Evolutionary conservation across 2,329 filamentous ascomycete genomes (phyloP).

Genomic region (Hypoxylon sp.): DNA sequence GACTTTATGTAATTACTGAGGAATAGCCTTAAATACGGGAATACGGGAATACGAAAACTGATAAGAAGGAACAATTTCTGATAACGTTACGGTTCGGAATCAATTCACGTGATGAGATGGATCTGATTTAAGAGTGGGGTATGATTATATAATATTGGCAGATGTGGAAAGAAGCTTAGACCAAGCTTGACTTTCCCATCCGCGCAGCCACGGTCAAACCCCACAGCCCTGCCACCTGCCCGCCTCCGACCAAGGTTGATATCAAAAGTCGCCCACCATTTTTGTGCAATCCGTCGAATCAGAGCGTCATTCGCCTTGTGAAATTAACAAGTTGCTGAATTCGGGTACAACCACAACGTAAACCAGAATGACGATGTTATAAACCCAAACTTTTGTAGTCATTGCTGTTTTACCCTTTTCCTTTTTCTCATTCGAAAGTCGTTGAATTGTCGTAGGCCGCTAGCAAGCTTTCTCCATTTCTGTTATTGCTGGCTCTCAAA

Average conservation of each 20-base stretch:
- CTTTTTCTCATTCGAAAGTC: not conserved
- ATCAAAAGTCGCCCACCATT: slow-evolving; percentile 35
- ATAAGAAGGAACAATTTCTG: no score
- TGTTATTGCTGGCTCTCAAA: slow-evolving; percentile 32
- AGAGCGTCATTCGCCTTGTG: slow-evolving; percentile 45
- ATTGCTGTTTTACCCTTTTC: slow-evolving; percentile 13
- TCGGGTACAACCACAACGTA: slow-evolving; percentile 26
- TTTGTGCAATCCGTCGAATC: slow-evolving; percentile 39
- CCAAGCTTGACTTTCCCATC: slow-evolving; percentile 2
- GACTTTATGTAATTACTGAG: not conserved
- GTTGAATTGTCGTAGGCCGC: slow-evolving; percentile 4
- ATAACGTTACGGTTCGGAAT: not conserved
- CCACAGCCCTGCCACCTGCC: slow-evolving; percentile 5
- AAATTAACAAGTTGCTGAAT: slow-evolving; percentile 47
- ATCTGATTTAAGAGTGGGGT: slow-evolving; percentile 1
- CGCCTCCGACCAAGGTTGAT: slow-evolving; percentile 6
- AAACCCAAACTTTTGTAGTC: slow-evolving; percentile 21
- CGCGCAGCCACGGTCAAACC: not conserved
- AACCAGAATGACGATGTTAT: slow-evolving; percentile 36
- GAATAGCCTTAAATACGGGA: not conserved
- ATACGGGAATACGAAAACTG: not conserved
- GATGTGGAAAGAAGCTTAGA: slow-evolving; percentile 33
- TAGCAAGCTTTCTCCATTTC: slow-evolving; percentile 11
- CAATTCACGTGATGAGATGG: slow-evolving; percentile 3
- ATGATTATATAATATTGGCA: slow-evolving; percentile 1